Percentiles rank a stretch among this genome's conserved stretches.
Conservation (phyloP, 495 filamentous ascomycete genomes). For the Mycothermus thermophilus region DNA sequence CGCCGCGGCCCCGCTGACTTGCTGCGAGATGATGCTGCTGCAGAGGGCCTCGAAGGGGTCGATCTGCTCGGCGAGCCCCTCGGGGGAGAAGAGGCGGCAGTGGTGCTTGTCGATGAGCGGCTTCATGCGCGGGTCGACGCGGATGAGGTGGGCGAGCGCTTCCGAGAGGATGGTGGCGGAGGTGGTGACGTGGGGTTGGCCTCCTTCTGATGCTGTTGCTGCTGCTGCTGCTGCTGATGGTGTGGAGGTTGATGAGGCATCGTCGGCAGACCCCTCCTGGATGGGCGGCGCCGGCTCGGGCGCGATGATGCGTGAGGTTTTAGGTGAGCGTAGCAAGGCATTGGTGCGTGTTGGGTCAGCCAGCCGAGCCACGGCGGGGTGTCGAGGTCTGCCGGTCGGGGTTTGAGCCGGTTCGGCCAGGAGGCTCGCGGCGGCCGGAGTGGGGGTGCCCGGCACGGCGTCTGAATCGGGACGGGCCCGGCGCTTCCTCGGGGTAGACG, state of each 20-base stretch:
- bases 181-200: slow-evolving; percentile 34
- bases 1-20: slow-evolving; percentile 86
- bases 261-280: no score
- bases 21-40: slow-evolving; percentile 86
- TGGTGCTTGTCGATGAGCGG: slow-evolving; percentile 59
- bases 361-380: slow-evolving; percentile 29
- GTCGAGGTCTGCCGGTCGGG: slow-evolving; percentile 17
- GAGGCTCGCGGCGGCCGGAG: slow-evolving; percentile 22
- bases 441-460: no score
- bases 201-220: neutral
- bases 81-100: slow-evolving; percentile 67
- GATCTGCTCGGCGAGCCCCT: slow-evolving; percentile 66
- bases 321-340: slow-evolving; percentile 64
- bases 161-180: slow-evolving; percentile 62
- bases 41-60: slow-evolving; percentile 76
- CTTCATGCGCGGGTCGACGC: slow-evolving; percentile 58
- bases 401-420: slow-evolving; percentile 15
- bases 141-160: slow-evolving; percentile 64
- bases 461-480: no score
- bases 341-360: slow-evolving; percentile 44
- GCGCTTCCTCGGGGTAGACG: slow-evolving; percentile 7
- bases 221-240: neutral
- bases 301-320: slow-evolving; percentile 54
- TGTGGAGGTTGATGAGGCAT: neutral
- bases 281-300: slow-evolving; percentile 33